Evolutionary conservation across 2,329 filamentous ascomycete species (phyloP), one percentile per base, ranked within the genome.

Genomic region (Diaporthe australafricana): DNA sequence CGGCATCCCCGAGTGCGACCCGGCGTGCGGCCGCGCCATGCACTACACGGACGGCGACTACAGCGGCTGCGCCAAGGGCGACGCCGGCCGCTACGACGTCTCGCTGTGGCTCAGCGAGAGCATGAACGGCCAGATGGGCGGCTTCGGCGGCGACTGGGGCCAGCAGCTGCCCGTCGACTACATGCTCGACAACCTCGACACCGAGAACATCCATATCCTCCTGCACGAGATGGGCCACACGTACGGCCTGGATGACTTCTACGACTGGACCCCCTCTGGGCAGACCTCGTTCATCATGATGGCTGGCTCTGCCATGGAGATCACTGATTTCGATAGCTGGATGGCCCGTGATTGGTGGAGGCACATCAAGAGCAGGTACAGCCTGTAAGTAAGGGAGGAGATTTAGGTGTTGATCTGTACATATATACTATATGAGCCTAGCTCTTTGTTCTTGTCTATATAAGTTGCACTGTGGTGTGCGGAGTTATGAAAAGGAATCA

Each of bases 281-380:
- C 57, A 63, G 57, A 9, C 4, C 40, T 47, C 27, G 3, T 63
- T 63, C 42, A 63, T 63, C 57, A 63, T 35, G 57, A 63, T 63
- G 57, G 57, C 40, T 2, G 57, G 57, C 6, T 48, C 40, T 2
- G 57, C 57, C 6, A 63, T 14, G 11, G 57, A 63, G 27, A 63
- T 63, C 20, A 48, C 57, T 5, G 57, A 48, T 5, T 63, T 63
- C 11, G 57, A 63, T 14, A 5, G 20, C 1, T 63, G 57, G 42
- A 48, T 63, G 57, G 57, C 57, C 5, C 57, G 40, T 63, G 57
- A 63, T 40, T 63, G 57, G 57, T 63, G 40, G 42, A 48, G 57
- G 57, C 40, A 63, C 57, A 63, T 63, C 57, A 63, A 63, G 57
- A 48, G 57, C 57, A 63, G 57, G 27, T 63, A 63, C 57, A 22